Evolutionary conservation across 306 rosid genomes (phyloP), one percentile per base, ranked within the genome.

Genomic region (Dicorynia guianensis): DNA sequence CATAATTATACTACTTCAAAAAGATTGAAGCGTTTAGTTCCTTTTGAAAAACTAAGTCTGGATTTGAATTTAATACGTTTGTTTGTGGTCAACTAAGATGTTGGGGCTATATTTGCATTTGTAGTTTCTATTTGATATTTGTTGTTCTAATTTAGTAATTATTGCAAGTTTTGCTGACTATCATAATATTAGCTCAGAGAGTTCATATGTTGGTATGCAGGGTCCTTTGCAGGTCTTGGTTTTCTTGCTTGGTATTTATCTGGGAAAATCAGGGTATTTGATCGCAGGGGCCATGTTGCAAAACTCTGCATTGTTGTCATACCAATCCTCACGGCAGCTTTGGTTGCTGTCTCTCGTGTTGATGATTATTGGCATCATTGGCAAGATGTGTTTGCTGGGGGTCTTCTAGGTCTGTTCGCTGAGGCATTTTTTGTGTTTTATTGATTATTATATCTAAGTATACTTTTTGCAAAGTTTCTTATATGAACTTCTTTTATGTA

Each of bases 361-460:
- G 97, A 92, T 82, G 96, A 92, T 75, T 92, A 92, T 80, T 86
- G 93, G 97, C 97, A 92, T 86, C 93, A 91, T 58, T 89, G 94
- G 97, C 88, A 89, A 77, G 95, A 91, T 73, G 93, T 89, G 53
- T 87, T 86, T 71, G 80, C 91, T 25, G 97, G 93, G 25, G 86
- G 90, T 74, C 83, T 91, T 71, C 11, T 91, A 61, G 97, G 97
- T 91, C 19, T 72, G 39, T 42, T 59, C 59, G 62, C 48, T 52
- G 50, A 56, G 17, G 54, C 50, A 34, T 43, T 59, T 52, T 56
- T 49, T 74, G 30, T 67, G 34, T 42, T 80, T 56, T 14, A 12
- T 64, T 57, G 64, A 48, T 79, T 6, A 58, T 17, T 25, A 66
- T 3, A 30, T 3, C 5, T 35, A 15, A 33, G 25, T 15, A 44